phyloP scores from a whole-genome alignment of 2,329 filamentous ascomycete species.

The Fusarium napiforme region DNA sequence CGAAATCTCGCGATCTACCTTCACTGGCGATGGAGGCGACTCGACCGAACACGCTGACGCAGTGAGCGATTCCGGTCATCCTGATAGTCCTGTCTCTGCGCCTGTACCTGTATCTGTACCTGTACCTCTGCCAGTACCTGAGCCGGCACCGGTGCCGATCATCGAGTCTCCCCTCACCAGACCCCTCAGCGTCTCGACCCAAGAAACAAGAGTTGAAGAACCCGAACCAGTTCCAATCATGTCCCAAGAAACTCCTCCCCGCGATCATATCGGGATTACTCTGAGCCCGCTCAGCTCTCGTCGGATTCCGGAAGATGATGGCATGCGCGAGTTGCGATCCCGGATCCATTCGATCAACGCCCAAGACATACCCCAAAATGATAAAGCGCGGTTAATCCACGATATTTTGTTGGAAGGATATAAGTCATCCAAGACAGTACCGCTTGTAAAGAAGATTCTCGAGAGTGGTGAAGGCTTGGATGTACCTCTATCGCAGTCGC shows the following conservation, averaged over 20 bases:
- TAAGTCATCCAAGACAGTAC: constrained; percentile 48
- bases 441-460: constrained; percentile 27
- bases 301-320: constrained; percentile 78
- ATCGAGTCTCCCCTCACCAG: constrained; percentile 44
- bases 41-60: constrained; percentile 36
- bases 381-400: constrained; percentile 80
- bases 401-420: constrained; percentile 77
- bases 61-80: constrained; percentile 34
- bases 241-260: constrained; percentile 40
- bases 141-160: constrained; percentile 29
- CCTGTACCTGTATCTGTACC: constrained; percentile 14
- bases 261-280: constrained; percentile 50
- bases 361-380: constrained; percentile 64
- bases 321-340: constrained; percentile 74
- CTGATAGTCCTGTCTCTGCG: constrained; percentile 33
- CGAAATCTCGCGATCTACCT: constrained; percentile 56
- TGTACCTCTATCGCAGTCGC: constrained; percentile 53
- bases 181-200: constrained; percentile 50
- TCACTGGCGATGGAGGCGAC: constrained; percentile 51
- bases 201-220: constrained; percentile 50
- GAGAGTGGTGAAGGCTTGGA: constrained; percentile 37
- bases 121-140: constrained; percentile 6
- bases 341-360: constrained; percentile 77
- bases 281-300: constrained; percentile 46
- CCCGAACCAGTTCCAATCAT: constrained; percentile 31